phyloP scores from a whole-genome alignment of 2,329 filamentous ascomycete genomes.

The Arthrobotrys entomopaga region DNA sequence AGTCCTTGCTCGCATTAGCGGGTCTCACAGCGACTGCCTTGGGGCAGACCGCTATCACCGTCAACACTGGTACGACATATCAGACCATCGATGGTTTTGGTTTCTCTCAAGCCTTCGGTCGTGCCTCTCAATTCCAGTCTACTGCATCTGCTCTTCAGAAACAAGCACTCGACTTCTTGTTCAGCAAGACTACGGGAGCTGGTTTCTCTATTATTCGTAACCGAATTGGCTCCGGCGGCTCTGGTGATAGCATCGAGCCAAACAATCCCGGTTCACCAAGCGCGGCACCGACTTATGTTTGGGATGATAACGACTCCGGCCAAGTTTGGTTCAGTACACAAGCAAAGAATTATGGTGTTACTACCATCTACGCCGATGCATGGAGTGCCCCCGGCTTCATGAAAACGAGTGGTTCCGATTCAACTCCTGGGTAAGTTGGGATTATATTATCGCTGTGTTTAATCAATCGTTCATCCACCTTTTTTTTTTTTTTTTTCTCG shows the following conservation, averaged over 20 bases:
- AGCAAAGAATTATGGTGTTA: slow-evolving; percentile 35
- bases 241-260: slow-evolving; percentile 62
- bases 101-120: slow-evolving; percentile 64
- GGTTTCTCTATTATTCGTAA: slow-evolving; percentile 65
- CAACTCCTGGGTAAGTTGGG: neutral
- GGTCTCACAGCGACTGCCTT: slow-evolving; percentile 35
- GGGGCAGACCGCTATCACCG: slow-evolving; percentile 60
- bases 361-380: slow-evolving; percentile 61
- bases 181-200: slow-evolving; percentile 64
- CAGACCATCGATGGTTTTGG: slow-evolving; percentile 66
- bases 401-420: slow-evolving; percentile 63
- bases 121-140: slow-evolving; percentile 64
- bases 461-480: neutral
- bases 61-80: slow-evolving; percentile 63
- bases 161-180: slow-evolving; percentile 64
- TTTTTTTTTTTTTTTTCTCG: too few relatives aligned
- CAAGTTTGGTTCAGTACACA: slow-evolving; percentile 54
- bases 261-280: slow-evolving; percentile 28
- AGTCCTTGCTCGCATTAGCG: slow-evolving; percentile 10
- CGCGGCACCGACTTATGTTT: slow-evolving; percentile 38
- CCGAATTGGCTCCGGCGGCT: slow-evolving; percentile 64
- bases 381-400: slow-evolving; percentile 66
- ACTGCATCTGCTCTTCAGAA: slow-evolving; percentile 63
- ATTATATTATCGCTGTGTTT: neutral
- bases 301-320: slow-evolving; percentile 42